phyloP scores from a whole-genome alignment of 768 basidiomycete species.

The Russula earlei region DNA sequence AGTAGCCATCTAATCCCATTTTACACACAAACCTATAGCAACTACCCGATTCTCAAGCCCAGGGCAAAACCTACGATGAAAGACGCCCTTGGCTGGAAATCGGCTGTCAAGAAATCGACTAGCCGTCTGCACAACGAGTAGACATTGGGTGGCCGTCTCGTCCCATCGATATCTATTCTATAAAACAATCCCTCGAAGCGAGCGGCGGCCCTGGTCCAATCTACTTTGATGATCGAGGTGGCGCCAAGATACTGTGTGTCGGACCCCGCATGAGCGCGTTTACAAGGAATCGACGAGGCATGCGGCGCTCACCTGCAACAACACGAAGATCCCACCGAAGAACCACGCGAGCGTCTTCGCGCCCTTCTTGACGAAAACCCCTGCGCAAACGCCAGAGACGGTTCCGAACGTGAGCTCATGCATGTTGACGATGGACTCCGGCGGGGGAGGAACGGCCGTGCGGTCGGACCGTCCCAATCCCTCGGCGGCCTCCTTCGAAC shows the following conservation, averaged over 20 bases:
- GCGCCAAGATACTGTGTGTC: slow-evolving; percentile 69
- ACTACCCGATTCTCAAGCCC: slow-evolving; percentile 70
- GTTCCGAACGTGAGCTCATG: slow-evolving; percentile 87
- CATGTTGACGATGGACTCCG: slow-evolving; percentile 63
- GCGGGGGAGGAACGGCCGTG: slow-evolving; percentile 40
- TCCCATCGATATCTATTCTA: slow-evolving; percentile 47
- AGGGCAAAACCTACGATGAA: slow-evolving; percentile 78
- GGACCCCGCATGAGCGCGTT: neutral
- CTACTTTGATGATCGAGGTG: slow-evolving; percentile 58
- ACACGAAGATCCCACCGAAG: slow-evolving; percentile 83
- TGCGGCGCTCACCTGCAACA: slow-evolving; percentile 63
- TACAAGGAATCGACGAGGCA: neutral
- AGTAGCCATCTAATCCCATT: too few relatives aligned
- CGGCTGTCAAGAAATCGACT: slow-evolving; percentile 78
- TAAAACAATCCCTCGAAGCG: slow-evolving; percentile 71
- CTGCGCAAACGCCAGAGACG: slow-evolving; percentile 79
- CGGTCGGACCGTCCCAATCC: neutral
- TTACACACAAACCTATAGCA: too few relatives aligned
- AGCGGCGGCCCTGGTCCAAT: slow-evolving; percentile 60
- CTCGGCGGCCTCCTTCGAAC: neutral
- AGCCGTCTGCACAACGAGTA: slow-evolving; percentile 54
- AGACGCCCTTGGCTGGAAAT: slow-evolving; percentile 85
- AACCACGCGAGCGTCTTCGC: slow-evolving; percentile 72
- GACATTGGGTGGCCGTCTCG: slow-evolving; percentile 52
- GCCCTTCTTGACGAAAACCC: slow-evolving; percentile 95